These are phyloP conservation scores for Talaromyces sp. DNA, from an alignment of 2,329 filamentous ascomycete species.

Conservation along the genomic window DNA sequence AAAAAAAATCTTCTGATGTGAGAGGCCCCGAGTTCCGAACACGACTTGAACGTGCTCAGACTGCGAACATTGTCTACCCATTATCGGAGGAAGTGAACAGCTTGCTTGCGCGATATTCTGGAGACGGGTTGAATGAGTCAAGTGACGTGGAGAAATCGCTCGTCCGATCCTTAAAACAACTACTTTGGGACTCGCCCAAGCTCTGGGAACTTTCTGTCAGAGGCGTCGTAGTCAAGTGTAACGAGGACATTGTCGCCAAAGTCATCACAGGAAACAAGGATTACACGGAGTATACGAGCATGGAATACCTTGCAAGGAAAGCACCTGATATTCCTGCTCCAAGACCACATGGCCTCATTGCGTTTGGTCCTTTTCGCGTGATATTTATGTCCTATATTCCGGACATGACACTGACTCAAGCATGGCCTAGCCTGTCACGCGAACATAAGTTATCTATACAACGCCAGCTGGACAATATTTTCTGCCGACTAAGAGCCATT, in stretches of 20 bases:
- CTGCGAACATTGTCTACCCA: conserved; percentile 21
- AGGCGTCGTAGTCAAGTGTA: conserved; percentile 23
- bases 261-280: conserved; percentile 17
- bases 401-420: conserved; percentile 20
- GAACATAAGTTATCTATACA: conserved; percentile 21
- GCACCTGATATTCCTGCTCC: conserved; percentile 25
- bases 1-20: conserved; percentile 4
- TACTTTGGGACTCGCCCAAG: conserved; percentile 21
- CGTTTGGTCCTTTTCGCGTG: conserved; percentile 20
- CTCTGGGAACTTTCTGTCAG: conserved; percentile 21
- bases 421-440: conserved; percentile 20
- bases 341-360: conserved; percentile 25
- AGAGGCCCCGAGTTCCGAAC: conserved; percentile 18
- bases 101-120: conserved; percentile 14
- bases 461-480: conserved; percentile 17
- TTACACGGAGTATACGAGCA: conserved; percentile 24
- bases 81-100: conserved; percentile 19
- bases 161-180: conserved; percentile 16
- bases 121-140: not conserved
- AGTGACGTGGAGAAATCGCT: conserved; percentile 14
- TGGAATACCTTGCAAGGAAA: conserved; percentile 23
- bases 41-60: conserved; percentile 19
- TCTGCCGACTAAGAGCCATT: conserved; percentile 19
- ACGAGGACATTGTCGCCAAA: conserved; percentile 16
- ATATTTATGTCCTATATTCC: conserved; percentile 28